These are phyloP conservation scores for Macrolepiota albuminosa DNA, from an alignment of 768 basidiomycete species.

Conservation along the genomic window DNA sequence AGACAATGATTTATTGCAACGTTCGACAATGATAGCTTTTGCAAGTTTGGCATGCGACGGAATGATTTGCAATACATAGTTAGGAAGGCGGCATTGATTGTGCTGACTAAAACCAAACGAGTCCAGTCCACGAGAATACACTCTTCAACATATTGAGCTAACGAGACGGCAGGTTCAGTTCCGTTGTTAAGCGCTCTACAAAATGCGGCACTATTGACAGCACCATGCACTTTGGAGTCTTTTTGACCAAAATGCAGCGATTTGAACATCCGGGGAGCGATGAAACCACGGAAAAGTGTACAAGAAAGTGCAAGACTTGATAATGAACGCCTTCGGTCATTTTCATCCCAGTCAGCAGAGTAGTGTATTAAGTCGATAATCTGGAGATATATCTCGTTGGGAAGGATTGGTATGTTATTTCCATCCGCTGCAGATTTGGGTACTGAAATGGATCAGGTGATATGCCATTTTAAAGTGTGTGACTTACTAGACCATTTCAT, in stretches of 20 bases:
- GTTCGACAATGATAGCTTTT: neutral
- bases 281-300: slow-evolving; percentile 34
- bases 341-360: slow-evolving; percentile 7
- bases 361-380: slow-evolving; percentile 33
- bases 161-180: slow-evolving; percentile 21
- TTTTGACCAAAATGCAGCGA: slow-evolving; percentile 19
- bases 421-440: neutral
- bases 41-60: slow-evolving; percentile 14
- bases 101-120: neutral
- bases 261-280: slow-evolving; percentile 36
- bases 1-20: slow-evolving; percentile 5
- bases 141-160: slow-evolving; percentile 25
- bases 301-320: slow-evolving; percentile 36
- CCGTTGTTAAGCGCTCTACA: slow-evolving; percentile 23
- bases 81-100: slow-evolving; percentile 8
- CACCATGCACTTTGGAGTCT: neutral
- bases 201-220: slow-evolving; percentile 13
- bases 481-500: slow-evolving; percentile 8
- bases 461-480: neutral
- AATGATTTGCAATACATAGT: slow-evolving; percentile 13
- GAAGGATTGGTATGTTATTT: slow-evolving; percentile 22
- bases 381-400: slow-evolving; percentile 39
- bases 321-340: slow-evolving; percentile 18
- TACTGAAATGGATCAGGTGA: neutral
- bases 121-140: slow-evolving; percentile 16